These are phyloP conservation scores for Basipetospora chlamydospora DNA, from an alignment of 2,329 filamentous ascomycete species.

Conservation along the genomic window DNA sequence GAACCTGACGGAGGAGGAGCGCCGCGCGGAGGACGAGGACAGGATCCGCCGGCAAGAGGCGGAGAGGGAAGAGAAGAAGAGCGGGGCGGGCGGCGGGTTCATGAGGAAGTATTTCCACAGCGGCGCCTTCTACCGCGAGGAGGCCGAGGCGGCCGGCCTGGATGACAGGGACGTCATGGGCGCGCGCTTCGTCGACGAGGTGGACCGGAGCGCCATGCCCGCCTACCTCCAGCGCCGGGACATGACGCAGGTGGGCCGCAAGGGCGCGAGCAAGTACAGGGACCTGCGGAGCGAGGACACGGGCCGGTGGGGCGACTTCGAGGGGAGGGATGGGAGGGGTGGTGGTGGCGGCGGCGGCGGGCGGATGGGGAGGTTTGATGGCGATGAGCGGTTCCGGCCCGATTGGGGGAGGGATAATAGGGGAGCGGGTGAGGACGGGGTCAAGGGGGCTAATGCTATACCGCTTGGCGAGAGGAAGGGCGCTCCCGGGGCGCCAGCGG, in stretches of 20 bases:
- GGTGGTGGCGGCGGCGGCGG: constrained; percentile 22
- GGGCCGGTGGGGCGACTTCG: constrained; percentile 62
- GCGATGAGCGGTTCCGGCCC: constrained; percentile 53
- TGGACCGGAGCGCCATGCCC: constrained; percentile 72
- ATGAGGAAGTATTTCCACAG: constrained; percentile 97
- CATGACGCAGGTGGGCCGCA: constrained; percentile 85
- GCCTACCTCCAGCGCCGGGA: constrained; percentile 87
- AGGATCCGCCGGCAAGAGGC: constrained; percentile 53
- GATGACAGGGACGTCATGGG: constrained; percentile 78
- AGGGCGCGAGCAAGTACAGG: constrained; percentile 78
- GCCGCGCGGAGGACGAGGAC: constrained; percentile 69
- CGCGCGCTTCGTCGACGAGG: constrained; percentile 66
- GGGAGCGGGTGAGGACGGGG: constrained; percentile 15
- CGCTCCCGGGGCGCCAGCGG: constrained; percentile 9
- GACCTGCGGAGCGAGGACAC: constrained; percentile 87
- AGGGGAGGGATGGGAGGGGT: constrained; percentile 18
- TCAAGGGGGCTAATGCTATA: constrained; percentile 54
- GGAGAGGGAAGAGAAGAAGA: constrained; percentile 56
- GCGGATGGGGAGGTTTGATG: constrained; percentile 13
- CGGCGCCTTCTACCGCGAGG: constrained; percentile 86
- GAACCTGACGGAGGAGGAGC: constrained; percentile 75
- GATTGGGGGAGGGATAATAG: constrained; percentile 38
- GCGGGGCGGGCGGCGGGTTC: constrained; percentile 67
- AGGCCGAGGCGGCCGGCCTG: constrained; percentile 59
- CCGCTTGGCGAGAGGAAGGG: constrained; percentile 48